These are phyloP conservation scores for Schizophyllum amplum DNA, from an alignment of 1,284 basidiomycete species.

Conservation along the genomic window DNA sequence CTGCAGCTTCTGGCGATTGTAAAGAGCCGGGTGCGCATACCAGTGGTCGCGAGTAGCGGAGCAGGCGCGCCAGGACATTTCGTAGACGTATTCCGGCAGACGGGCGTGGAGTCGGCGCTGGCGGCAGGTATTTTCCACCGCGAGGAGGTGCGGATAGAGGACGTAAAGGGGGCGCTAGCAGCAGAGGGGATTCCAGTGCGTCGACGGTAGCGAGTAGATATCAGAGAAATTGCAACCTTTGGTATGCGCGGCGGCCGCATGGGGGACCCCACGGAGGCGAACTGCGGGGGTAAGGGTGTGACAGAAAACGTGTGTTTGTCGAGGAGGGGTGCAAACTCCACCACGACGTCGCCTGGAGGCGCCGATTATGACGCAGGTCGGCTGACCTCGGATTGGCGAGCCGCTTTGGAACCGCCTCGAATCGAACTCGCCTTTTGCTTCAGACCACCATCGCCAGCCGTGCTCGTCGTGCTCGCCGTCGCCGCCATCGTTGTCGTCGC, in stretches of 20 bases:
- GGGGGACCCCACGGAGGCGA: too few relatives aligned
- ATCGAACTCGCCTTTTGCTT: not conserved
- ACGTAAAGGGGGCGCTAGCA: slow-evolving; percentile 60
- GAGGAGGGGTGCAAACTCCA: too few relatives aligned
- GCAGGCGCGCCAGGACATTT: slow-evolving; percentile 85
- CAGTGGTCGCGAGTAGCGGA: slow-evolving; percentile 92
- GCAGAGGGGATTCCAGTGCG: slow-evolving; percentile 47
- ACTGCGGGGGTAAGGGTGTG: too few relatives aligned
- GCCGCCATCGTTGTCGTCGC: slow-evolving; percentile 18
- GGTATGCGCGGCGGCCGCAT: too few relatives aligned
- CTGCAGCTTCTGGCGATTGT: slow-evolving; percentile 77
- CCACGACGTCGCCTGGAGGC: too few relatives aligned
- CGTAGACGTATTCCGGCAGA: slow-evolving; percentile 74
- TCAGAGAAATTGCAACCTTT: slow-evolving; percentile 5
- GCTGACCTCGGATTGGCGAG: too few relatives aligned
- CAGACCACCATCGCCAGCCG: slow-evolving; percentile 16
- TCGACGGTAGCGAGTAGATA: slow-evolving; percentile 10
- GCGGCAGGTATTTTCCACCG: slow-evolving; percentile 99
- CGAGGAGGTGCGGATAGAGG: slow-evolving; percentile 67
- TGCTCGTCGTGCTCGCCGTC: slow-evolving; percentile 15
- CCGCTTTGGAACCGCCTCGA: too few relatives aligned
- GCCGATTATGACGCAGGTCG: too few relatives aligned
- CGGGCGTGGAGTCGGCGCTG: slow-evolving; percentile 84
- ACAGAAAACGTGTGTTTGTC: too few relatives aligned
- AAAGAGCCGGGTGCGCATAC: slow-evolving; percentile 73